A percentile compares a stretch with the other conserved stretches of the same genome.
These are phyloP conservation scores for Eucalyptus pauciflora DNA, from an alignment of 345 rosid genomes.

Conservation along the genomic window DNA sequence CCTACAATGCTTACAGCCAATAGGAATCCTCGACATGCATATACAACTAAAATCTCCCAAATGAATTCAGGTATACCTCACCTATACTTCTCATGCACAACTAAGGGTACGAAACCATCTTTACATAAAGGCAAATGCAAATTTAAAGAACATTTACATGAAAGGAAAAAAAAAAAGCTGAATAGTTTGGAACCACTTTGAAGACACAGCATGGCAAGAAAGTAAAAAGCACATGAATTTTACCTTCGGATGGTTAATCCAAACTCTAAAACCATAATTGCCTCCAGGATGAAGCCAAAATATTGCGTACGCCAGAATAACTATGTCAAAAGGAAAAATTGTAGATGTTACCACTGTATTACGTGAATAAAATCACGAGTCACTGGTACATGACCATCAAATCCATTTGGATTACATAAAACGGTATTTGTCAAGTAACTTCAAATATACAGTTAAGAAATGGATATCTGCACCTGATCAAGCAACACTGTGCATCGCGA, in stretches of 20 bases:
- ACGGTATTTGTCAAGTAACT: not conserved
- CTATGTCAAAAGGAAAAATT: slow-evolving; percentile 13
- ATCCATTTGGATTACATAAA: not conserved
- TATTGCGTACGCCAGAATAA: slow-evolving; percentile 68
- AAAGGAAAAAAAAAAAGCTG: not conserved
- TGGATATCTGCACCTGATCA: not conserved
- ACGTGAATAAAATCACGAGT: not conserved
- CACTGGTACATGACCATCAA: not conserved
- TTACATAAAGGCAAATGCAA: not conserved
- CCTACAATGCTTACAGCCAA: not conserved
- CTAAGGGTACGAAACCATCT: not conserved
- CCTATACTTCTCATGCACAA: not conserved
- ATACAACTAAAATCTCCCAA: not conserved
- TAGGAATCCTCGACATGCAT: not conserved
- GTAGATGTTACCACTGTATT: not conserved
- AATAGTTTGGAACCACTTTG: not conserved
- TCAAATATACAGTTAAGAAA: not conserved
- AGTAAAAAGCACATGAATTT: slow-evolving; percentile 1
- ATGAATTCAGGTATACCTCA: not conserved
- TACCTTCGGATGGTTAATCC: slow-evolving; percentile 79
- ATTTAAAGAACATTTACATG: not conserved
- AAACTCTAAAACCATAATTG: slow-evolving; percentile 86
- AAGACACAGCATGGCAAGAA: not conserved
- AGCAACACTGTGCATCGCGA: not conserved
- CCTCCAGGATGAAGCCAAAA: slow-evolving; percentile 75